These are phyloP conservation scores for Aspergillus carbonarius DNA, from an alignment of 2,329 filamentous ascomycete species.

Conservation along the genomic window DNA sequence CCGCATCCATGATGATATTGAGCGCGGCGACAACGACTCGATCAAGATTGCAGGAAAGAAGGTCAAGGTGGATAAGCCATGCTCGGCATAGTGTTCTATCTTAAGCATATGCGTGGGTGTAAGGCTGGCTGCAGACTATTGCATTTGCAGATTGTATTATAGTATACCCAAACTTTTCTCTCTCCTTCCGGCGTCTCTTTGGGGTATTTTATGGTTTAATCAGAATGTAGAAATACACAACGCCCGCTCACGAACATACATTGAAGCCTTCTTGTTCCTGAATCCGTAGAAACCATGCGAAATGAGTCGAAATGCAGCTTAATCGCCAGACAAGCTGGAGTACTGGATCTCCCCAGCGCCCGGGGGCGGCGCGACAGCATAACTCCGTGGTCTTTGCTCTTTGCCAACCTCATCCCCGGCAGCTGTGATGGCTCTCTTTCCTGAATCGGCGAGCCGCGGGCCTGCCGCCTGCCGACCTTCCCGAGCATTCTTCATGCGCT, in stretches of 20 bases:
- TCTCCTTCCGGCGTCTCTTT: conserved; percentile 32
- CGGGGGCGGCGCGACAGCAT: conserved; percentile 71
- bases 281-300: conserved; percentile 18
- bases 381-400: conserved; percentile 32
- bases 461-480: conserved; percentile 67
- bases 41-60: conserved; percentile 61
- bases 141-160: conserved; percentile 33
- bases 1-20: conserved; percentile 85
- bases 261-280: conserved; percentile 26
- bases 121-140: conserved; percentile 12
- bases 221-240: conserved; percentile 30
- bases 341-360: conserved; percentile 77
- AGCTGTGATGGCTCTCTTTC: conserved; percentile 34
- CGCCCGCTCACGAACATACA: conserved; percentile 36
- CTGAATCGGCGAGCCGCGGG: conserved; percentile 42
- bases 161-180: conserved; percentile 39
- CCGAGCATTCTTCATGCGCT: conserved; percentile 75
- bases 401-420: conserved; percentile 46
- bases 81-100: conserved; percentile 30
- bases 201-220: conserved; percentile 30
- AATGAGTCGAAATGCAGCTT: conserved; percentile 22
- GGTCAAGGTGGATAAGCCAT: conserved; percentile 44
- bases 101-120: neutral
- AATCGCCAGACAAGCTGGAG: conserved; percentile 81
- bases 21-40: conserved; percentile 89